phyloP scores from a whole-genome alignment of 805 yeast genomes.

The Schwanniomyces yamadae region DNA sequence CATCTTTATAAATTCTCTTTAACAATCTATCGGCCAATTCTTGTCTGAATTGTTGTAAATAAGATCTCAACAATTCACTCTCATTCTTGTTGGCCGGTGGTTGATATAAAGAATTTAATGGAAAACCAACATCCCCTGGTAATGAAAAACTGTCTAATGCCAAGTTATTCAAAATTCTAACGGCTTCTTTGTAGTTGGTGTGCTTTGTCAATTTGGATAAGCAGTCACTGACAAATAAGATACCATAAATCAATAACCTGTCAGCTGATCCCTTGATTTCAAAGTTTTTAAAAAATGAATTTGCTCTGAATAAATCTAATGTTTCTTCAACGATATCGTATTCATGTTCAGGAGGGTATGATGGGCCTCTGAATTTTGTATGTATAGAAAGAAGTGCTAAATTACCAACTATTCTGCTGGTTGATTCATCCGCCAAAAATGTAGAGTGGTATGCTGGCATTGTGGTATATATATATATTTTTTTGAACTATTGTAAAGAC shows the following conservation, averaged over 20 bases:
- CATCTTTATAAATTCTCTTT: constrained; percentile 65
- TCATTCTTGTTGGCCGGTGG: constrained; percentile 76
- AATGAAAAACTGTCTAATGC: constrained; percentile 84
- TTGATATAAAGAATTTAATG: constrained; percentile 74
- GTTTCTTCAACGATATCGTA: constrained; percentile 93
- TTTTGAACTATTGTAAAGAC: neutral
- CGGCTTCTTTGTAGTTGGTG: constrained; percentile 57
- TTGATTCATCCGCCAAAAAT: constrained; percentile 60
- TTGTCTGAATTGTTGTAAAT: constrained; percentile 91
- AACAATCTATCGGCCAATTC: constrained; percentile 83
- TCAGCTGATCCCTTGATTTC: constrained; percentile 96
- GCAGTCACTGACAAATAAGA: constrained; percentile 84
- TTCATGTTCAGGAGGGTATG: constrained; percentile 66
- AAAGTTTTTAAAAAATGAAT: constrained; percentile 93
- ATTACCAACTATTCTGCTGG: constrained; percentile 70
- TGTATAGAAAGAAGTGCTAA: constrained; percentile 81
- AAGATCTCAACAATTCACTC: constrained; percentile 74
- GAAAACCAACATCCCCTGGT: constrained; percentile 96
- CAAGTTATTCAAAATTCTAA: constrained; percentile 70
- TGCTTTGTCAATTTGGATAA: constrained; percentile 56
- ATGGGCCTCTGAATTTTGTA: constrained; percentile 87
- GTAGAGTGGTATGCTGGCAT: constrained; percentile 80
- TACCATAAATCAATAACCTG: constrained; percentile 89
- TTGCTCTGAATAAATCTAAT: constrained; percentile 89
- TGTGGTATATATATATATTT: neutral